A percentile compares a stretch with the other conserved stretches of the same genome.
Evolutionary conservation across 1,139 yeast genomes (phyloP).

Genomic region (Geotrichum fermentans): DNA sequence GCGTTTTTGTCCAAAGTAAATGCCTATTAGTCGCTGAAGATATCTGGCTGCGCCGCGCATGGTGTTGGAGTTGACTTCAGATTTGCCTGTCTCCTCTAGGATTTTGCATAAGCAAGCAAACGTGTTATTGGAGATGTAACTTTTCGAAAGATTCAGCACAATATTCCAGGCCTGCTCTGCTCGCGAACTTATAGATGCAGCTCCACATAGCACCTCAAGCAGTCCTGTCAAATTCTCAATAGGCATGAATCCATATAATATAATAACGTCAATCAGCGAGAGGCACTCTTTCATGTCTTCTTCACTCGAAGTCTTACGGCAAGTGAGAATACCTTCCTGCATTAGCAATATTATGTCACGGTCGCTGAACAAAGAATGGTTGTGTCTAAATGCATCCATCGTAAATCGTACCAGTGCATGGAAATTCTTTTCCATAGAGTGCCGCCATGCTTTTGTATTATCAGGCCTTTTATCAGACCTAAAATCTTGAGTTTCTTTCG

Average conservation of each 20-base stretch:
- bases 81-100: conserved; percentile 32
- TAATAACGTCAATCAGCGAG: conserved; percentile 45
- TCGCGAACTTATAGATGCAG: conserved; percentile 33
- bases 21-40: conserved; percentile 28
- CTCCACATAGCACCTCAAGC: conserved; percentile 49
- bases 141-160: conserved; percentile 38
- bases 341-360: conserved; percentile 31
- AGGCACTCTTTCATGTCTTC: conserved; percentile 44
- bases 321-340: conserved; percentile 40
- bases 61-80: conserved; percentile 37
- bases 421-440: conserved; percentile 34
- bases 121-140: conserved; percentile 39
- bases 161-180: conserved; percentile 42
- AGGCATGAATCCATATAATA: conserved; percentile 50
- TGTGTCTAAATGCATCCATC: conserved; percentile 47
- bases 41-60: conserved; percentile 48
- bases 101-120: conserved; percentile 41
- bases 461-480: conserved; percentile 31
- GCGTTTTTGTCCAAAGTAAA: conserved; percentile 16
- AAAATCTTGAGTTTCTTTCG: conserved; percentile 33
- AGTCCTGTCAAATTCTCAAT: conserved; percentile 38
- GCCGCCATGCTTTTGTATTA: conserved; percentile 33
- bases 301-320: conserved; percentile 43
- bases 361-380: conserved; percentile 42
- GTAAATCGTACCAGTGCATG: conserved; percentile 41